Evolutionary conservation across 2,329 filamentous ascomycete genomes (phyloP).

Genomic region (Botryotinia narcissicola): DNA sequence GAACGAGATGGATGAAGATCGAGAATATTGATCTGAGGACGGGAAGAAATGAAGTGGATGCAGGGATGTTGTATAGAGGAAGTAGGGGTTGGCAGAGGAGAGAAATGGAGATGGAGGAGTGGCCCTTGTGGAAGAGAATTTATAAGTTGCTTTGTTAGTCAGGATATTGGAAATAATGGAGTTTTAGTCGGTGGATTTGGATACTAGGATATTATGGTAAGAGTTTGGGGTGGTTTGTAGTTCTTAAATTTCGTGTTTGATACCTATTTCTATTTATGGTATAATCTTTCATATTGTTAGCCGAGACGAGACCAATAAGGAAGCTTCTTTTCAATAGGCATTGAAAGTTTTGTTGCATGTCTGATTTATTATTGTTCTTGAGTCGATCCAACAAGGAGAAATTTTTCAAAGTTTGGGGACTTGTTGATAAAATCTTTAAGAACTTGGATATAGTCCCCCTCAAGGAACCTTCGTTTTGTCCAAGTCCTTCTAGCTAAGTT

Average conservation of each 20-base stretch:
- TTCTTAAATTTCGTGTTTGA: background rate
- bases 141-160: conserved; percentile 4
- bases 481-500: background rate
- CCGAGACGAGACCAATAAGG: background rate
- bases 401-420: too few relatives aligned
- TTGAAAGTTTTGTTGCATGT: background rate
- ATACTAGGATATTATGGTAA: background rate
- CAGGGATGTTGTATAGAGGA: conserved; percentile 62
- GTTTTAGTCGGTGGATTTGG: background rate
- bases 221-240: background rate
- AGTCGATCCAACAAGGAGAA: background rate
- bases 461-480: too few relatives aligned
- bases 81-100: conserved; percentile 50
- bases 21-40: conserved; percentile 83
- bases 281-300: background rate
- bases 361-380: background rate
- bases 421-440: too few relatives aligned
- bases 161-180: background rate
- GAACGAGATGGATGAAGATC: conserved; percentile 63
- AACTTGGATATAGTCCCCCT: too few relatives aligned
- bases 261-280: background rate
- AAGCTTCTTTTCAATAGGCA: background rate
- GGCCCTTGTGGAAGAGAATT: background rate
- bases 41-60: conserved; percentile 65
- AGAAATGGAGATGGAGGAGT: background rate